Base-by-base conservation (phyloP, 2,329 filamentous ascomycete genomes). In the Neonectria punicea region DNA sequence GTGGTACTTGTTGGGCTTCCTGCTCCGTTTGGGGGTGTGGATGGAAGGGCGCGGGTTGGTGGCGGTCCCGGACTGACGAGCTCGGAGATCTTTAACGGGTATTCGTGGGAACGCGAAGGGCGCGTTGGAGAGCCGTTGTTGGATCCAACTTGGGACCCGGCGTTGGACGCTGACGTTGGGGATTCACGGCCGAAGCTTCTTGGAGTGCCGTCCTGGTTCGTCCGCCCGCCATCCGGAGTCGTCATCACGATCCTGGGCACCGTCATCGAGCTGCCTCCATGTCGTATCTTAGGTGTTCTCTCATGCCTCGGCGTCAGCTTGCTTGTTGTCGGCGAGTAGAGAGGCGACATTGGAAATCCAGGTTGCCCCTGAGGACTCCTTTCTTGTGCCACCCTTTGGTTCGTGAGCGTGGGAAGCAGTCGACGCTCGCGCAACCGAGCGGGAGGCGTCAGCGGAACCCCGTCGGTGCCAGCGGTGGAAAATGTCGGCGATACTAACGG, bases 361-460 rank as follows among this genome's bases (percentile, higher is more conserved):
- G 65, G 65, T 55, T 55, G 72, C 0, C 74, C 73, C 11, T 20
- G 28, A 18, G 44, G 53, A 10, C 13, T 47, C 7, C 47, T 43
- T 14, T 49, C 39, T 6, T 34, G 50, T 8, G 63, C 39, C 6
- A 53, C 16, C 14, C 51, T 59, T 39, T 61, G 41, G 32, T 68
- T 55, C 3, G 49, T 39, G 5, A 61, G 41, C 2, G 71, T 57
- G 1, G 81, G 76, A 18, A 86, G 78, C 53, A 83, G 78, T 39
- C 75, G 81, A 6, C 84, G 80, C 55, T 86, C 83, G 56, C 81
- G 79, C 2, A 87, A 79, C 18, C 84, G 80, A 2, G 81, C 80
- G 0, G 85, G 85, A 1, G 85, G 84, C 0, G 81, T 84, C 25
- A 83, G 69, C 0, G 78, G 77, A 2, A 66, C 58, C 2, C 65